phyloP scores from a whole-genome alignment of 352 stramenopile genomes.

The Pythium aristosporum region DNA sequence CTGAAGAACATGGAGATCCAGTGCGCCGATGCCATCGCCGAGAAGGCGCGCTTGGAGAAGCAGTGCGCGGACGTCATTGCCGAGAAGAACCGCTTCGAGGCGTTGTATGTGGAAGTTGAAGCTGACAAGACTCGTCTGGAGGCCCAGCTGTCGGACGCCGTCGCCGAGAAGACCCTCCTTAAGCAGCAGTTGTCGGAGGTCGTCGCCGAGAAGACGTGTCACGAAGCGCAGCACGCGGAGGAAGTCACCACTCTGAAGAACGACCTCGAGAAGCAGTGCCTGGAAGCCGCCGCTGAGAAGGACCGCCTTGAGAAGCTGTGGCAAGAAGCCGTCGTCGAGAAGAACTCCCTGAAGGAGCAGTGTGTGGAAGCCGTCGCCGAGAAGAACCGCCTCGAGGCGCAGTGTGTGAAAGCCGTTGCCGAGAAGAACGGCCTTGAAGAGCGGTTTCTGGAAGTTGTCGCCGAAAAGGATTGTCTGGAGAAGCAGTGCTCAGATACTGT shows the following conservation, averaged over 20 bases:
- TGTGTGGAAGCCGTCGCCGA: not conserved
- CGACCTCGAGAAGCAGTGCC: not conserved
- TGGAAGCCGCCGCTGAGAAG: not conserved
- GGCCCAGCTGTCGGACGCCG: not conserved
- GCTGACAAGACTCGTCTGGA: not conserved
- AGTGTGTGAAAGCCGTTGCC: not conserved
- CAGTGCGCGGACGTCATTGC: not conserved
- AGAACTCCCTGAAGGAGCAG: not conserved
- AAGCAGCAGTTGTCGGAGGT: not conserved
- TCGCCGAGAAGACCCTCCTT: not conserved
- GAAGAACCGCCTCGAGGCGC: not conserved
- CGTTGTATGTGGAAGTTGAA: not conserved
- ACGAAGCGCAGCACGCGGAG: not conserved
- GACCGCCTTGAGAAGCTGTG: not conserved
- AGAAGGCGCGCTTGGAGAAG: not conserved
- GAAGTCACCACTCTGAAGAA: not conserved
- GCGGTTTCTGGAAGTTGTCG: not conserved
- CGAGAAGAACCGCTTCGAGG: constrained; percentile 3
- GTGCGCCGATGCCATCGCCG: not conserved
- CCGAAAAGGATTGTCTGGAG: not conserved
- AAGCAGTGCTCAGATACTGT: not conserved
- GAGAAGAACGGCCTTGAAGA: constrained; percentile 2
- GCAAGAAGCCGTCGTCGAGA: not conserved
- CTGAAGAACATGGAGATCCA: constrained; percentile 5
- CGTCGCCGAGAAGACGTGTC: not conserved